These are phyloP conservation scores for Fusarium oxysporum DNA, from an alignment of 2,329 filamentous ascomycete genomes.

Conservation along the genomic window DNA sequence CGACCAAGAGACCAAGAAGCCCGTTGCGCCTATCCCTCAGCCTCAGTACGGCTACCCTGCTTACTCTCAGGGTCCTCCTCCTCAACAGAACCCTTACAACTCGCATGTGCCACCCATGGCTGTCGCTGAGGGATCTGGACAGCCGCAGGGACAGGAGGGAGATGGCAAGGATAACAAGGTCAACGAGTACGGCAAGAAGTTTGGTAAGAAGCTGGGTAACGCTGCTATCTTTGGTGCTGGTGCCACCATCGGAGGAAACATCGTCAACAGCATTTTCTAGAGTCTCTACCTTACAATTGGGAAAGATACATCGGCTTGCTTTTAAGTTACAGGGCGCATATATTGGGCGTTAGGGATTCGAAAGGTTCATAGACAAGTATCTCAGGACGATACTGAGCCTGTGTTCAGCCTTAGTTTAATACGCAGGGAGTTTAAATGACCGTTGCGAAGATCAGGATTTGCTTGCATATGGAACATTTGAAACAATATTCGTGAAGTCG, in stretches of 20 bases:
- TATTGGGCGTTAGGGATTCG: constrained; percentile 31
- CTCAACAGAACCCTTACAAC: constrained; percentile 72
- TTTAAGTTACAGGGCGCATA: constrained; percentile 6
- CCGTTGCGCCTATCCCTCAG: constrained; percentile 48
- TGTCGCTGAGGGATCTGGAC: constrained; percentile 68
- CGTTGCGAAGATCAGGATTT: not conserved
- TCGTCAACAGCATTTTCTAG: constrained; percentile 92
- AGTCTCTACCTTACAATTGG: not conserved
- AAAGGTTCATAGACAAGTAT: constrained; percentile 14
- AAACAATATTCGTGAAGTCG: too few species aligned
- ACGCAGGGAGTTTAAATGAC: not conserved
- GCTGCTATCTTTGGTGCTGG: constrained; percentile 91
- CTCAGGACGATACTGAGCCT: constrained; percentile 2
- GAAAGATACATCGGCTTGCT: not conserved
- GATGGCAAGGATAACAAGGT: constrained; percentile 74
- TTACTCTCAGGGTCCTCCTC: constrained; percentile 56
- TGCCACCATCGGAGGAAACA: constrained; percentile 88
- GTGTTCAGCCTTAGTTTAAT: not conserved
- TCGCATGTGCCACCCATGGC: constrained; percentile 79
- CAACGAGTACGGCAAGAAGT: constrained; percentile 86
- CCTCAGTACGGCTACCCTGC: constrained; percentile 55
- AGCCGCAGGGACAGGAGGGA: constrained; percentile 56
- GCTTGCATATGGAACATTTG: too few species aligned
- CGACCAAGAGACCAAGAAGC: constrained; percentile 68
- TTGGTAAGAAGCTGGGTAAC: constrained; percentile 89